phyloP scores from a whole-genome alignment of 148 eudicot species.

The Spergularia bocconei region DNA sequence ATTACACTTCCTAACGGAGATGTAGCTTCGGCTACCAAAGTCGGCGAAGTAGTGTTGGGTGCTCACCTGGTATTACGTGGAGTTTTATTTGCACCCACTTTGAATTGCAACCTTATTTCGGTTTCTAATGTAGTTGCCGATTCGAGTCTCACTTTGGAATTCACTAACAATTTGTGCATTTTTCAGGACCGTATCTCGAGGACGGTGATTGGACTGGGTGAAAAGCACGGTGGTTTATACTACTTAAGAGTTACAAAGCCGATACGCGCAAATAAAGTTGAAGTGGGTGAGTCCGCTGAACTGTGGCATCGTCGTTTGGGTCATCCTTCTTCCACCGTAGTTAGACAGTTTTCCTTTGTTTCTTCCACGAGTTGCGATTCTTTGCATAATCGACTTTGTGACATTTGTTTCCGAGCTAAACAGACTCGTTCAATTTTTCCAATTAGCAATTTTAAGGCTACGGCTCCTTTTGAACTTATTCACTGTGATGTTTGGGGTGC shows the following conservation, averaged over 20 bases:
- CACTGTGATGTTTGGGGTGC: too few relatives aligned
- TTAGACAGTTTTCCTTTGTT: background rate
- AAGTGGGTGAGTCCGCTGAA: background rate
- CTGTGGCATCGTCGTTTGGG: background rate
- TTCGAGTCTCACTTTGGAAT: background rate
- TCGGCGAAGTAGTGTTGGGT: background rate
- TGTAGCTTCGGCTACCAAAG: background rate
- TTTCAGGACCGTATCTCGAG: background rate
- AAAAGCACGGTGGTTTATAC: too few relatives aligned
- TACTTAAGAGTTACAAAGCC: too few relatives aligned
- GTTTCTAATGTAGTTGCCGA: background rate
- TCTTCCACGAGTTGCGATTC: accelerated
- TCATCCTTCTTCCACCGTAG: background rate
- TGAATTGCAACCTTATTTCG: background rate
- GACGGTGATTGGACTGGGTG: too few relatives aligned
- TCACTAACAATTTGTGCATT: background rate
- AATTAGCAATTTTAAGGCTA: background rate
- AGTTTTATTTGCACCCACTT: background rate
- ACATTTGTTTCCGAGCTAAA: background rate
- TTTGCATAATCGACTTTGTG: background rate
- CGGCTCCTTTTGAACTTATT: background rate
- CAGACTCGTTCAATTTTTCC: background rate
- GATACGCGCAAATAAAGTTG: background rate
- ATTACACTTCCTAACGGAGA: background rate
- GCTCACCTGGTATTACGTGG: background rate